phyloP scores from a whole-genome alignment of 495 filamentous ascomycete genomes.

The Mytilinidion resinicola region DNA sequence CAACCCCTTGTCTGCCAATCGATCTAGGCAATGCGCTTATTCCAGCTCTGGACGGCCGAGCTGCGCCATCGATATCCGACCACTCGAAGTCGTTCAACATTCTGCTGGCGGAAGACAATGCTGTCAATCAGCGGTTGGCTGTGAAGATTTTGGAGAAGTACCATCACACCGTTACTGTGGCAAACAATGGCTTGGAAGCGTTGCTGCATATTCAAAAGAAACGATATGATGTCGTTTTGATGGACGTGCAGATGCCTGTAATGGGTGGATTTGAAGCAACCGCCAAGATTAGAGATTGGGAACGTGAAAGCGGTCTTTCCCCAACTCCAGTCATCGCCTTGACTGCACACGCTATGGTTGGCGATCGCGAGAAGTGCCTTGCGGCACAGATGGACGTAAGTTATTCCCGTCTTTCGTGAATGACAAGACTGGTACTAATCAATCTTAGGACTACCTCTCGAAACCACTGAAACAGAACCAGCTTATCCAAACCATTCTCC shows the following conservation, averaged over 20 bases:
- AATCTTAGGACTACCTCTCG: conserved; percentile 72
- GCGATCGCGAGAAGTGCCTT: conserved; percentile 96
- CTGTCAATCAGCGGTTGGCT: conserved; percentile 92
- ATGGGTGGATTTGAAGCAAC: conserved; percentile 99
- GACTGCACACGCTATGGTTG: conserved; percentile 98
- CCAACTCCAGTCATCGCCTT: conserved; percentile 95
- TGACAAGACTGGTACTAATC: neutral
- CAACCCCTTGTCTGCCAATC: conserved; percentile 88
- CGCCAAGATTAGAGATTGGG: conserved; percentile 91
- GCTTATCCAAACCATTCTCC: conserved; percentile 97
- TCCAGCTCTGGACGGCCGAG: conserved; percentile 90
- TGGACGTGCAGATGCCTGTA: conserved; percentile 99
- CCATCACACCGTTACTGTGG: conserved; percentile 92
- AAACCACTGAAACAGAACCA: conserved; percentile 98
- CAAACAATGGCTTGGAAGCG: conserved; percentile 89
- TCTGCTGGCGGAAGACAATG: conserved; percentile 93
- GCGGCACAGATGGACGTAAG: conserved; percentile 86
- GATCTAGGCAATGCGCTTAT: conserved; percentile 98
- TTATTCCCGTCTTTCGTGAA: neutral
- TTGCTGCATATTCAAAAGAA: conserved; percentile 82
- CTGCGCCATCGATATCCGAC: conserved; percentile 84
- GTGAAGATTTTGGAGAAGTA: conserved; percentile 98
- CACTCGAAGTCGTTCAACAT: conserved; percentile 96
- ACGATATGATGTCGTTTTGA: conserved; percentile 92
- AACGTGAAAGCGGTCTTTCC: conserved; percentile 66